phyloP scores from a whole-genome alignment of 1,139 yeast species.

The Debaryomyces coudertii region DNA sequence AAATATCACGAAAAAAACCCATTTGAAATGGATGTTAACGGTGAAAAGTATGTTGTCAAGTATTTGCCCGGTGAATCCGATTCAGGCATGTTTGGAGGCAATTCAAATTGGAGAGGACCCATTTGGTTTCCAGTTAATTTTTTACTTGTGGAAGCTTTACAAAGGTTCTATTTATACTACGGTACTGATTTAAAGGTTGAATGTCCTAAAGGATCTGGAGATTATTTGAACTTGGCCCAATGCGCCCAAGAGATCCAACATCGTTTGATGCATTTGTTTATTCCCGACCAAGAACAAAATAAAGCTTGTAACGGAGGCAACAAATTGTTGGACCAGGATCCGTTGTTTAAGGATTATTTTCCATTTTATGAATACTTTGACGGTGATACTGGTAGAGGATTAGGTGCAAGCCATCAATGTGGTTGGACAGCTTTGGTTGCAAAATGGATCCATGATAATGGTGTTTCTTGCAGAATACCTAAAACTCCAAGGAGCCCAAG shows the following conservation, averaged over 20 bases:
- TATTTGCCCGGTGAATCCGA: conserved; percentile 94
- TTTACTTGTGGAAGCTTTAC: conserved; percentile 83
- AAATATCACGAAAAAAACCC: conserved; percentile 88
- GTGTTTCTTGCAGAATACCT: conserved; percentile 62
- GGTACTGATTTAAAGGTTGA: conserved; percentile 87
- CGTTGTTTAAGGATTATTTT: conserved; percentile 73
- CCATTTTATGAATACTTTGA: conserved; percentile 91
- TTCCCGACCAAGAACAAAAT: conserved; percentile 69
- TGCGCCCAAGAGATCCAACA: conserved; percentile 93
- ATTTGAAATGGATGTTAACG: conserved; percentile 83
- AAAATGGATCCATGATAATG: conserved; percentile 91
- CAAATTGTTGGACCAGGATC: conserved; percentile 66
- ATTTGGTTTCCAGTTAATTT: conserved; percentile 97
- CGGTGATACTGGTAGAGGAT: conserved; percentile 93
- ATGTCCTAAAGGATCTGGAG: conserved; percentile 89
- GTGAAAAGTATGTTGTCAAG: conserved; percentile 70
- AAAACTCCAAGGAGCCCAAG: conserved; percentile 55
- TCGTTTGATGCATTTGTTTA: conserved; percentile 77
- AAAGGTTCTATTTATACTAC: conserved; percentile 86
- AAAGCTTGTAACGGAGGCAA: conserved; percentile 83
- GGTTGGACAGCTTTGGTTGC: conserved; percentile 98
- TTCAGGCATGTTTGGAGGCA: conserved; percentile 95
- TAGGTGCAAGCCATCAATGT: conserved; percentile 94
- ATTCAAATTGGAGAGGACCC: conserved; percentile 99
- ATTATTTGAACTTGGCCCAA: conserved; percentile 79